Evolutionary conservation across 805 yeast genomes (phyloP), one percentile per base, ranked within the genome.

Genomic region (Naumovozyma castellii): DNA sequence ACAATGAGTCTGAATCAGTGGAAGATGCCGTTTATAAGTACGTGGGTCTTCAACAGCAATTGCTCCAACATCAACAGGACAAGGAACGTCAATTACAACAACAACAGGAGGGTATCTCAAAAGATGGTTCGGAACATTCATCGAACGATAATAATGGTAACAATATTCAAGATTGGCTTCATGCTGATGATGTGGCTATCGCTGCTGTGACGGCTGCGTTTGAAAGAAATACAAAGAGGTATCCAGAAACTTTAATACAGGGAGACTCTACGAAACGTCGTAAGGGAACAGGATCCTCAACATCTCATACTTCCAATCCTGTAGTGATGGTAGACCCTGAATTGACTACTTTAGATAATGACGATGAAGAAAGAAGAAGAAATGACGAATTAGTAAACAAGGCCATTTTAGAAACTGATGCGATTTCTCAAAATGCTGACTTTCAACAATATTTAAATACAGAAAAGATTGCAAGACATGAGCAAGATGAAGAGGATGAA

Each of bases 11-110:
- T 30, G 61, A 56, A 20, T 58, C 66, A 44, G 87, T 79, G 3
- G 87, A 79, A 49, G 87, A 80, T 12, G 88, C 84, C 0, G 85
- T 80, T 17, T 67, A 80, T 75, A 68, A 73, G 39, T 72, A 72
- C 45, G 87, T 79, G 13, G 84, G 80, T n/a, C 78, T 79, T 3
- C 68, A 76, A 0, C 57, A 29, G 14, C 32, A 29, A 29, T 8
- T 29, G 14, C 13, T 78, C 5, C 32, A 29, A 29, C 15, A 29
- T n/a, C 15, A 29, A n/a, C 32, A 35, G 15, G 37, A 15, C 28
- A 18, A 28, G 16, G 16, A 32, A 14, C 34, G 15, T 8, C 32
- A n/a, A 29, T 9, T 5, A 32, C 34, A 32, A 14, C 34, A 32
- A 6, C 32, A n/a, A 29, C 12, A 28, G 25, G 19, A 41, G 37